phyloP scores from a whole-genome alignment of 1,284 basidiomycete genomes.

The Entoloma clypeatum region DNA sequence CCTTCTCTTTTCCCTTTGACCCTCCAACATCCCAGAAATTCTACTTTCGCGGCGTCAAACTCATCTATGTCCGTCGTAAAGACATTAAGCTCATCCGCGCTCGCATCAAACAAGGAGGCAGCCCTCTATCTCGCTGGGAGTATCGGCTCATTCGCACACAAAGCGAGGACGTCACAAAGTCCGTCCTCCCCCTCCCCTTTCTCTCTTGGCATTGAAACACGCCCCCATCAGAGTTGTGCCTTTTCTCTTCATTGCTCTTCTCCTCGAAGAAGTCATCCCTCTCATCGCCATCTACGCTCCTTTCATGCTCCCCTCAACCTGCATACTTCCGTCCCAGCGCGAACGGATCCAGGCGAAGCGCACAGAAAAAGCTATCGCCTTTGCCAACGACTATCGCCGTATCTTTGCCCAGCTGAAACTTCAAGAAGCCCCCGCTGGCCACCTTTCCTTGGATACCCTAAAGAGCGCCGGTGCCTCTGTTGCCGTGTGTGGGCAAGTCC shows the following conservation, averaged over 20 bases:
- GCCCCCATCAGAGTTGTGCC: conserved; percentile 63
- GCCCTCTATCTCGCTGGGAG: conserved; percentile 60
- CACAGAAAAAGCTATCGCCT: conserved; percentile 44
- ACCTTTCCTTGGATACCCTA: conserved; percentile 31
- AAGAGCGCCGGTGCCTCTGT: conserved; percentile 27
- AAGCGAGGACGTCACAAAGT: conserved; percentile 67
- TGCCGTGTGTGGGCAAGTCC: conserved; percentile 40
- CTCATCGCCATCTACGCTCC: conserved; percentile 86
- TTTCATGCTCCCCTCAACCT: conserved; percentile 81
- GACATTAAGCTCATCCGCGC: conserved; percentile 49
- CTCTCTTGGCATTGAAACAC: conserved; percentile 4
- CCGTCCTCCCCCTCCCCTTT: conserved; percentile 20
- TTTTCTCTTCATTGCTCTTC: conserved; percentile 71
- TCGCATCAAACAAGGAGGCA: conserved; percentile 53
- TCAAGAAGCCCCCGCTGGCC: conserved; percentile 27
- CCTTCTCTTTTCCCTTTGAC: conserved; percentile 1
- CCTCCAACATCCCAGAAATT: conserved; percentile 56
- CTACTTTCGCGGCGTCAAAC: conserved; percentile 68
- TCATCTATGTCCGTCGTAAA: conserved; percentile 58
- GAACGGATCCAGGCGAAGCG: conserved; percentile 64
- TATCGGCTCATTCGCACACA: conserved; percentile 62
- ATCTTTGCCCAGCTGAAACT: conserved; percentile 33
- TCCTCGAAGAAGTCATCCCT: conserved; percentile 81
- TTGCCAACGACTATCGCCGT: conserved; percentile 29
- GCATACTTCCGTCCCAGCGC: conserved; percentile 79